Evolutionary conservation across 2,329 filamentous ascomycete species (phyloP).

Genomic region (Fusarium sp.): DNA sequence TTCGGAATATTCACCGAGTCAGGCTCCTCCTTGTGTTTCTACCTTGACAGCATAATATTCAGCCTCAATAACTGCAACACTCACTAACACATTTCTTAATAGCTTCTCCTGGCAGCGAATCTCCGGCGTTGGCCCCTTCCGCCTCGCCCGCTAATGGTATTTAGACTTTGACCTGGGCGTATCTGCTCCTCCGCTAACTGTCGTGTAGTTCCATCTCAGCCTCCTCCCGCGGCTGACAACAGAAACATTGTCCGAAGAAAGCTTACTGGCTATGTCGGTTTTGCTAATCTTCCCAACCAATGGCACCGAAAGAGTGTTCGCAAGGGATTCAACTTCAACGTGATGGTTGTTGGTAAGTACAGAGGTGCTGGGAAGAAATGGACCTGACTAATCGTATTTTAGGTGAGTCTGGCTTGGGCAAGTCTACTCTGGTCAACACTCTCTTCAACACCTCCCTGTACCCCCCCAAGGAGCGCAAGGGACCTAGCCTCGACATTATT

Average conservation of each 20-base stretch:
- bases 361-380: background rate
- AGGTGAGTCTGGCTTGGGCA: slow-evolving; percentile 99
- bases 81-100: slow-evolving; percentile 53
- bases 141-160: slow-evolving; percentile 57
- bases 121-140: slow-evolving; percentile 57
- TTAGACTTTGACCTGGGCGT: background rate
- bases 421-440: slow-evolving; percentile 99
- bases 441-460: slow-evolving; percentile 99
- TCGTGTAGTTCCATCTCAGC: slow-evolving; percentile 51
- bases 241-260: slow-evolving; percentile 98
- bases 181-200: slow-evolving; percentile 8
- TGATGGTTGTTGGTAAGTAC: slow-evolving; percentile 97
- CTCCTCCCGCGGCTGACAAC: slow-evolving; percentile 70
- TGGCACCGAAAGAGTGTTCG: slow-evolving; percentile 99
- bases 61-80: background rate
- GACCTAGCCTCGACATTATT: slow-evolving; percentile 96
- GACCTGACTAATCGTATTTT: slow-evolving; percentile 3
- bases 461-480: slow-evolving; percentile 98
- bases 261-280: slow-evolving; percentile 97
- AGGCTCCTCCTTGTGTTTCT: slow-evolving; percentile 50
- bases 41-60: slow-evolving; percentile 32
- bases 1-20: slow-evolving; percentile 49
- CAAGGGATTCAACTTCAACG: slow-evolving; percentile 99
- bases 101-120: slow-evolving; percentile 63
- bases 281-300: slow-evolving; percentile 98